Evolutionary conservation across 768 basidiomycete species (phyloP).

Genomic region (Neoboletus magnificus): DNA sequence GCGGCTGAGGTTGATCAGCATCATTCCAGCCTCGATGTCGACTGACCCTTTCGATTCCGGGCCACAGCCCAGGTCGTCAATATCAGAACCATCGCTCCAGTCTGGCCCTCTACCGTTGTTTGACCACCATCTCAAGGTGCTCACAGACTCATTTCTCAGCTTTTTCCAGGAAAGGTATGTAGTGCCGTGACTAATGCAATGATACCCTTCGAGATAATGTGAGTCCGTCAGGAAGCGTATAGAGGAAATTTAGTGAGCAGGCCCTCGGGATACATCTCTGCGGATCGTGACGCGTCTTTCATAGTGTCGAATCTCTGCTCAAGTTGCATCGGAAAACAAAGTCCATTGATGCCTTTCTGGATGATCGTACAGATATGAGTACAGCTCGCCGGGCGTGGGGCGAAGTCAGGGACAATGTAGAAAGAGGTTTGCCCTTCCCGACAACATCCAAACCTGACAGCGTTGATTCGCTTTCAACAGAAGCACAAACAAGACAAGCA

Average conservation of each 20-base stretch:
- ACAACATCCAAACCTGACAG: not conserved
- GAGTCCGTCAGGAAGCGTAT: constrained; percentile 59
- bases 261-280: not conserved
- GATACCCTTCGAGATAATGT: constrained; percentile 19
- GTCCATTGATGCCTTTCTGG: constrained; percentile 65
- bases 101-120: constrained; percentile 65
- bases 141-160: constrained; percentile 69
- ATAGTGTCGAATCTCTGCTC: constrained; percentile 70
- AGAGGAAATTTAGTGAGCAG: constrained; percentile 77
- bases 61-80: constrained; percentile 21
- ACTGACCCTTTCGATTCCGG: constrained; percentile 25
- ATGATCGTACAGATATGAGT: constrained; percentile 65
- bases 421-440: constrained; percentile 53
- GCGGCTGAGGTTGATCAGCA: constrained; percentile 3
- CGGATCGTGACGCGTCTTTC: constrained; percentile 2
- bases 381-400: constrained; percentile 74
- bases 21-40: constrained; percentile 14
- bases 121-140: constrained; percentile 63
- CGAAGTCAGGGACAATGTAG: constrained; percentile 82
- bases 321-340: constrained; percentile 71
- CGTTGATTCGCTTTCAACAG: constrained; percentile 37
- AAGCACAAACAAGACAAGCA: constrained; percentile 78
- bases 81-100: constrained; percentile 28
- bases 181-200: constrained; percentile 10
- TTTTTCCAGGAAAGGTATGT: constrained; percentile 86